phyloP scores from a whole-genome alignment of 2,329 filamentous ascomycete species.

The Fusarium miscanthi region DNA sequence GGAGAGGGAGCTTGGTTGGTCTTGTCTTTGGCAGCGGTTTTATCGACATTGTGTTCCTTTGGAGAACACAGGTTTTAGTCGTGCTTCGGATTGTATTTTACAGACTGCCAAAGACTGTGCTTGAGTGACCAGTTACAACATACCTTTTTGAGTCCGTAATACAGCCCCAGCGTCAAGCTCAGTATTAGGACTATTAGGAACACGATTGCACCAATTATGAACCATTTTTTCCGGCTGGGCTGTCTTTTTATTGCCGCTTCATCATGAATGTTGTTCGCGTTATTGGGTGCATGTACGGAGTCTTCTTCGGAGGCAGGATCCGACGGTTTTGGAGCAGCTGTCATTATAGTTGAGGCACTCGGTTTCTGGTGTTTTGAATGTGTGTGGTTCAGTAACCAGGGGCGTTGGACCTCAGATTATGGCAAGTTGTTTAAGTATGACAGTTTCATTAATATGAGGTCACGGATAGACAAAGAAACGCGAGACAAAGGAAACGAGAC shows the following conservation, averaged over 20 bases:
- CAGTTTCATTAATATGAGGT: neutral
- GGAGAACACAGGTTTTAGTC: conserved; percentile 14
- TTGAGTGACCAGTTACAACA: neutral
- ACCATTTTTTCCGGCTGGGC: conserved; percentile 23
- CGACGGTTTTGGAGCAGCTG: conserved; percentile 9
- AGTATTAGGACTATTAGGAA: conserved; percentile 21
- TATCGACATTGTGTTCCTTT: conserved; percentile 13
- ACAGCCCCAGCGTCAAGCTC: conserved; percentile 34
- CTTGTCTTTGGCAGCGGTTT: neutral
- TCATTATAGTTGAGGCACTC: conserved; percentile 13
- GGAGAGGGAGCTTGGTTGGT: neutral
- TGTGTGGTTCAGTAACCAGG: neutral
- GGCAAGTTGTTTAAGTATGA: neutral
- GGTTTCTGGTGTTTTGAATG: conserved; percentile 5
- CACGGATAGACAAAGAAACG: neutral
- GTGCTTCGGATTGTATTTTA: neutral
- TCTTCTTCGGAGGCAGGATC: conserved; percentile 16
- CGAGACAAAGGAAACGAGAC: neutral
- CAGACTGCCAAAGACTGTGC: neutral
- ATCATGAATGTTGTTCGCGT: neutral
- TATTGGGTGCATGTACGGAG: conserved; percentile 8
- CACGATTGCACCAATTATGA: conserved; percentile 11
- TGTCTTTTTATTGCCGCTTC: neutral
- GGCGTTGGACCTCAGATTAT: neutral
- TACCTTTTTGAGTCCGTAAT: conserved; percentile 39